Evolutionary conservation across 1,284 basidiomycete species (phyloP).

Genomic region (Mycena citricolor): DNA sequence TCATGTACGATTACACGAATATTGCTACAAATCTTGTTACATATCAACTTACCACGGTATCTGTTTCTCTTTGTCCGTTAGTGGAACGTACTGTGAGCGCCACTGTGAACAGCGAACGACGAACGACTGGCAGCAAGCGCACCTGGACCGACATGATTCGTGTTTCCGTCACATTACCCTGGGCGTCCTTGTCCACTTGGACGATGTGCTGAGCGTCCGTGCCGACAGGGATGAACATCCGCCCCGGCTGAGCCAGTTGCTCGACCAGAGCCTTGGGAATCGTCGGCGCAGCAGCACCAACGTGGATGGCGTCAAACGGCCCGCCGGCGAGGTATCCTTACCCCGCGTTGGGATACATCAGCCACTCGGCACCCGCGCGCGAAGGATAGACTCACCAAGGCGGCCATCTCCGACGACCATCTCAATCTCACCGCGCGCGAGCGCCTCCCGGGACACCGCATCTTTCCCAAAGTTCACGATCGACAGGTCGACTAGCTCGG

Average conservation of each 20-base stretch:
- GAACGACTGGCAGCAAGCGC: neutral
- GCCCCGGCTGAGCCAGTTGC: conserved; percentile 81
- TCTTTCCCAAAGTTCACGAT: conserved; percentile 69
- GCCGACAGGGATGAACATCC: conserved; percentile 95
- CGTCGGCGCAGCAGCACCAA: conserved; percentile 86
- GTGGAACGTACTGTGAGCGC: conserved; percentile 18
- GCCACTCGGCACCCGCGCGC: too few species aligned
- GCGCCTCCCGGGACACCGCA: conserved; percentile 51
- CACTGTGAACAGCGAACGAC: neutral
- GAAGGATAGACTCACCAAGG: conserved; percentile 55
- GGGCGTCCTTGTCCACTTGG: conserved; percentile 78
- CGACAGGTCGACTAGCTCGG: conserved; percentile 73
- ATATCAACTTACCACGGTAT: conserved; percentile 13
- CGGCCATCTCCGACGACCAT: conserved; percentile 83
- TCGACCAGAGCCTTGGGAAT: conserved; percentile 77
- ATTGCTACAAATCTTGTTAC: too few species aligned
- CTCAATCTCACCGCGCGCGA: conserved; percentile 56
- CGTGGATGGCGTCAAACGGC: conserved; percentile 90
- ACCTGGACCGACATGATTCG: conserved; percentile 73
- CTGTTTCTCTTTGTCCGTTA: conserved; percentile 22
- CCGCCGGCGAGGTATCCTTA: too few species aligned
- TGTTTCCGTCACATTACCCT: conserved; percentile 68
- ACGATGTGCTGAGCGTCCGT: conserved; percentile 60
- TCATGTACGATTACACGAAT: too few species aligned
- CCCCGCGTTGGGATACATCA: too few species aligned